A percentile compares a stretch with the other conserved stretches of the same genome.
These are phyloP conservation scores for Irpex rosettiformis DNA, from an alignment of 1,284 basidiomycete species.

Conservation along the genomic window DNA sequence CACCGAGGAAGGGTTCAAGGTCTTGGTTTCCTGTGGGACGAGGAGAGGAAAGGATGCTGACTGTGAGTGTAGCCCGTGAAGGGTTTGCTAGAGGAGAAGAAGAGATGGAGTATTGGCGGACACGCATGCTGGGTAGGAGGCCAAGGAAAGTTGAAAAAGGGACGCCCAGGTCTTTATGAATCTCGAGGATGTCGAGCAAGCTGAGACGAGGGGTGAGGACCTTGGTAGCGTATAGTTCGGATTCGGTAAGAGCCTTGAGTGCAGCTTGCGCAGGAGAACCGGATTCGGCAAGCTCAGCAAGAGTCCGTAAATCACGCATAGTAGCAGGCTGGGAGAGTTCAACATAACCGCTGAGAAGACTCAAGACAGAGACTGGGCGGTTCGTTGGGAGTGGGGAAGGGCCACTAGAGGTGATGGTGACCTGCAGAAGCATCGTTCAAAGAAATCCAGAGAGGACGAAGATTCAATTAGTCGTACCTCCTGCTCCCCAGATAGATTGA, in stretches of 20 bases:
- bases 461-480: constrained; percentile 27
- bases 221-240: constrained; percentile 28
- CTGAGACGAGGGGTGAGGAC: constrained; percentile 38
- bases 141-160: constrained; percentile 37
- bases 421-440: constrained; percentile 20
- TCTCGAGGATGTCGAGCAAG: constrained; percentile 44
- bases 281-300: constrained; percentile 20
- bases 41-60: constrained; percentile 40
- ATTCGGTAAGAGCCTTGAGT: constrained; percentile 19
- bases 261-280: constrained; percentile 10
- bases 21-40: constrained; percentile 28
- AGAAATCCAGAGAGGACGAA: neutral
- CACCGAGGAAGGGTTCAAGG: constrained; percentile 40
- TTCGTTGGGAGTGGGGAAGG: constrained; percentile 41
- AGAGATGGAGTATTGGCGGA: constrained; percentile 51
- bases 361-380: constrained; percentile 33
- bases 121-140: constrained; percentile 45
- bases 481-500: constrained; percentile 40
- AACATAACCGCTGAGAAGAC: constrained; percentile 43
- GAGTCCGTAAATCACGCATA: constrained; percentile 33
- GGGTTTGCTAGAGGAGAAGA: constrained; percentile 48
- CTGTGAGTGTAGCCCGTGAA: constrained; percentile 39
- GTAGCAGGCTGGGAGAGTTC: constrained; percentile 47
- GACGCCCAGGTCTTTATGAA: constrained; percentile 35
- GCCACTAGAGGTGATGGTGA: constrained; percentile 34